Evolutionary conservation across 2,329 filamentous ascomycete genomes (phyloP), one percentile per base, ranked within the genome.

Genomic region (Nothopassalora personata): DNA sequence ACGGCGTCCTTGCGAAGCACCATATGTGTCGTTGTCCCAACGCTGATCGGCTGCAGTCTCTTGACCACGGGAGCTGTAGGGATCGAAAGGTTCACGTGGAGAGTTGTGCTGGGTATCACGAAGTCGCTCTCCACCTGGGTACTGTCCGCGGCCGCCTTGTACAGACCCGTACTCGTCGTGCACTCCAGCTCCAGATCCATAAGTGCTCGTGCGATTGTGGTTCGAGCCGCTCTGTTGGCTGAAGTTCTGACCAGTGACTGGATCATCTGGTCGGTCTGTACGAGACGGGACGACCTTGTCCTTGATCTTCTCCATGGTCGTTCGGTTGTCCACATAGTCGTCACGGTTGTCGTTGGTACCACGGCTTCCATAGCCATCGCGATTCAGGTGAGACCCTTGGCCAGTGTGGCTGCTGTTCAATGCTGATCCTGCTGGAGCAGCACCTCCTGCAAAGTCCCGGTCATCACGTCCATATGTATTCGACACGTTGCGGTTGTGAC

Each of bases 21-120:
- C 18, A 13, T 45, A 45, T 1, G 9, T 11, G 6, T 39, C 33
- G 18, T 39, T 53, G 33, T 19, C 13, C 51, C 47, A n/a, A 56
- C 59, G 50, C 46, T 49, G 46, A 28, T 59, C 56, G 18, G 57
- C 56, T 13, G 58, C 58, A 15, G 45, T 53, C 11, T 58, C 51
- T 33, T 64, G 62, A 23, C 62, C 64, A 39, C 54, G 54, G n/a
- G 53, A 43, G 56, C 54, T 60, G 45, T 62, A 61, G 5, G 63
- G 61, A 31, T 65, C 56, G 31, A 52, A 58, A 6, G 63, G 59
- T 36, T 65, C 49, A 13, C 49, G 56, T 1, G 63, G 39, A 9
- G 23, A 33, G 28, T 19, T 27, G 7, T 31, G 13, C 11, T 36
- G 13, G n/a, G 19, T 48, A 10, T 49, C 46, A 19, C 46, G 46